Evolutionary conservation across 768 basidiomycete genomes (phyloP).

Genomic region (Amanita subjunquillea): DNA sequence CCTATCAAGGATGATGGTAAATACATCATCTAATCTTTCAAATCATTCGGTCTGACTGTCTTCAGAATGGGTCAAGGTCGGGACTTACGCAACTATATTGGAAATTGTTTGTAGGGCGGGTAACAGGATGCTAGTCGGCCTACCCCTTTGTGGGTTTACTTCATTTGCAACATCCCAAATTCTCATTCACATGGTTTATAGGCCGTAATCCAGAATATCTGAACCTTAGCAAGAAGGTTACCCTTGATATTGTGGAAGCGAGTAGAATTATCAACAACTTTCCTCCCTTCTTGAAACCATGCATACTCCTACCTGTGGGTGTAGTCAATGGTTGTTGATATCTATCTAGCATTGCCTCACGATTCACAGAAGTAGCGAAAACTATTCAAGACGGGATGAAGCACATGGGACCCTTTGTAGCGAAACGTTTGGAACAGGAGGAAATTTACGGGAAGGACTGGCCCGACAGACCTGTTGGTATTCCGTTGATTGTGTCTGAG

Average conservation of each 20-base stretch:
- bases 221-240: constrained; percentile 10
- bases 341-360: constrained; percentile 9
- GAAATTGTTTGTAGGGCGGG: constrained; percentile 14
- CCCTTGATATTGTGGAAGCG: constrained; percentile 9
- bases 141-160: constrained; percentile 14
- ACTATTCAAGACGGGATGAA: constrained; percentile 9
- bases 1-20: background rate
- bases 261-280: constrained; percentile 14
- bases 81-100: constrained; percentile 8
- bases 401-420: constrained; percentile 18
- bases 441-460: constrained; percentile 16
- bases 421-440: constrained; percentile 15
- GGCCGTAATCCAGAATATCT: constrained; percentile 14
- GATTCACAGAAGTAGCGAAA: constrained; percentile 6
- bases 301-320: background rate
- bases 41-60: background rate
- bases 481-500: too few relatives aligned
- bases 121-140: constrained; percentile 16
- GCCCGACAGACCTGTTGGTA: too few relatives aligned
- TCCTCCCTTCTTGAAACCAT: constrained; percentile 17
- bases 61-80: constrained; percentile 10
- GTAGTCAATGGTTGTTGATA: background rate
- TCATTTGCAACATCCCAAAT: too few relatives aligned
- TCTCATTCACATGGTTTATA: background rate
- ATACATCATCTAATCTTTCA: too few relatives aligned